Base-by-base conservation (phyloP, 257 asterid genomes). In the Lavandula angustifolia region DNA sequence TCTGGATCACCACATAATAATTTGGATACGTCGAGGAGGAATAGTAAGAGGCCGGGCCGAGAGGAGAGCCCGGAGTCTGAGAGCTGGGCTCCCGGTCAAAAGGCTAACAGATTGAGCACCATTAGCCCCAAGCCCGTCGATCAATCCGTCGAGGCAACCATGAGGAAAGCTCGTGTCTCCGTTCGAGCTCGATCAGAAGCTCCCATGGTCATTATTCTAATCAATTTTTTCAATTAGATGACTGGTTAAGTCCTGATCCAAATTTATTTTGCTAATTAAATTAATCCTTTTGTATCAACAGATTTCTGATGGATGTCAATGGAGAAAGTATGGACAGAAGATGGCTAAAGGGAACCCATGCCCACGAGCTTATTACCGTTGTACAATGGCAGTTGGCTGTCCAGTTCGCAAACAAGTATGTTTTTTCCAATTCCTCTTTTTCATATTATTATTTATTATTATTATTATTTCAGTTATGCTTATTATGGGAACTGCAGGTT, bases 151-250 rank as follows among this genome's bases (percentile, higher is more conserved):
- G 95, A 85, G 42, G 91, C 97, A 7, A 86, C 95, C 74, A 94
- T 88, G 95, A 78, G 92, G 68, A 94, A 91, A 69, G 94, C 95
- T 1, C 98, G 99, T n/a, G 99, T 94, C 52, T 94, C 99, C 0
- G 96, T 94, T 18, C 94, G 99, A 22, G 98, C 96, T 5, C 90
- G 99, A 50, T 94, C 99, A 0, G 98, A 94, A 83, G 96, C 98
- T 65, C 90, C 95, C 75, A 81, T 82, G 95, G 95, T 85, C 56
- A 40, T 0, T 55, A 9, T 7, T 10, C 7, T 41, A 55, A 7
- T n/a, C n/a, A 17, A 10, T 14, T 6, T 5, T 5, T 6, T 3
- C 4, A 5, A 11, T 43, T 12, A 43, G 16, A 14, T 9, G 16
- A 64, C 9, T 32, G 13, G 5, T 64, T 17, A 14, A 31, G 10